phyloP scores from a whole-genome alignment of 192 early-diverging fungal genomes.

The Glomus cerebriforme region DNA sequence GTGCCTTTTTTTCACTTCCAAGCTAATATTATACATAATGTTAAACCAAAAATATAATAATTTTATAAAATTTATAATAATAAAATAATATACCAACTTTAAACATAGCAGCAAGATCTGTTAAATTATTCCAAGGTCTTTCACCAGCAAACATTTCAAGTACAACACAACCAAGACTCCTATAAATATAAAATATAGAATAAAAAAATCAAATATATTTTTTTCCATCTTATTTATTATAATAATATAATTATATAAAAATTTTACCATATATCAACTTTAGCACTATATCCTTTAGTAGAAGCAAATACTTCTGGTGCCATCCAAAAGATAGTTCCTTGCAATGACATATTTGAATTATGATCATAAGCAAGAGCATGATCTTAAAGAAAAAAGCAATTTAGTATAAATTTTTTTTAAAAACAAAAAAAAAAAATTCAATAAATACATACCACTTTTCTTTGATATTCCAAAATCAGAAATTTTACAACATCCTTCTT shows the following conservation, averaged over 20 bases:
- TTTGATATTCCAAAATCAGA: conserved; percentile 97
- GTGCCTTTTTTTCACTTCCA: conserved; percentile 72
- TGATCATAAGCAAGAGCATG: conserved; percentile 38
- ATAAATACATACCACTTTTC: conserved; percentile 52
- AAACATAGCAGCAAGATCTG: conserved; percentile 56
- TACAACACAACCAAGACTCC: conserved; percentile 80
- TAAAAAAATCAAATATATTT: too few species aligned
- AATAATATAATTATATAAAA: neutral
- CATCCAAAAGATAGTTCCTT: conserved; percentile 92
- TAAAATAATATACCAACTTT: conserved; percentile 42
- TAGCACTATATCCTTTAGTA: conserved; percentile 80
- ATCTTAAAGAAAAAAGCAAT: conserved; percentile 18
- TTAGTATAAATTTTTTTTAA: conserved; percentile 38
- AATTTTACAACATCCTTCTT: conserved; percentile 90
- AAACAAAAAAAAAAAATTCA: conserved; percentile 2
- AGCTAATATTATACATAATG: conserved; percentile 50
- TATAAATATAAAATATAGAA: neutral
- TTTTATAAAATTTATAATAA: conserved; percentile 6
- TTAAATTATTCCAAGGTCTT: conserved; percentile 69
- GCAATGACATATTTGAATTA: conserved; percentile 54
- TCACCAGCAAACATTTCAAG: conserved; percentile 95
- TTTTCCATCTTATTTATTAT: neutral
- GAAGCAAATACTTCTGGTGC: conserved; percentile 84
- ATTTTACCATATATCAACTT: conserved; percentile 88
- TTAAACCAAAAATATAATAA: conserved; percentile 36